A percentile compares a stretch with the other conserved stretches of the same genome.
These are phyloP conservation scores for Metarhizium brunneum DNA, from an alignment of 2,329 filamentous ascomycete species.

Conservation along the genomic window DNA sequence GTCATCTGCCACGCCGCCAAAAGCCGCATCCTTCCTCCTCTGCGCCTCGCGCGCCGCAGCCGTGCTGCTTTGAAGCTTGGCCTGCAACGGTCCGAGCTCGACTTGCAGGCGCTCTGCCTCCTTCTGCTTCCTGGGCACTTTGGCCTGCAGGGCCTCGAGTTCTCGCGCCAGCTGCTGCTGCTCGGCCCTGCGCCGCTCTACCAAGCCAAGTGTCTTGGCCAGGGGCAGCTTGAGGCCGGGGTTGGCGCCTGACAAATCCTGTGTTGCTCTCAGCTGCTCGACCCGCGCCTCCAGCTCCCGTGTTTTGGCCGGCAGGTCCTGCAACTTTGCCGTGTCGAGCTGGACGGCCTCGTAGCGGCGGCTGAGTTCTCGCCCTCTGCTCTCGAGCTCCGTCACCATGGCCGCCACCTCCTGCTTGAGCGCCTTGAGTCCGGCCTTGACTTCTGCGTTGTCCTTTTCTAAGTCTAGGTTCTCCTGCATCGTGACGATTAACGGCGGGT, in stretches of 20 bases:
- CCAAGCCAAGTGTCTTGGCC: constrained; percentile 43
- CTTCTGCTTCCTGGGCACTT: constrained; percentile 54
- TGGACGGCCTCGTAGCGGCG: constrained; percentile 41
- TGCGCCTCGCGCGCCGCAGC: constrained; percentile 63
- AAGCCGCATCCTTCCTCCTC: constrained; percentile 55
- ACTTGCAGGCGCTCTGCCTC: constrained; percentile 58
- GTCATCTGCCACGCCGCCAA: constrained; percentile 61
- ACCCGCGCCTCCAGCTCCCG: constrained; percentile 39
- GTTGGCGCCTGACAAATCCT: constrained; percentile 25
- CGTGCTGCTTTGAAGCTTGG: constrained; percentile 53
- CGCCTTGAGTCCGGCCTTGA: constrained; percentile 68
- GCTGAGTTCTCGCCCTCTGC: constrained; percentile 48
- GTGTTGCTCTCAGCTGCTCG: constrained; percentile 31
- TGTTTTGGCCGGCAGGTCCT: constrained; percentile 42
- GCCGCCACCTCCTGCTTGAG: constrained; percentile 71
- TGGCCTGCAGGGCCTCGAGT: constrained; percentile 52
- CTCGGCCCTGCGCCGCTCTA: constrained; percentile 41
- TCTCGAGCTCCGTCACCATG: constrained; percentile 65
- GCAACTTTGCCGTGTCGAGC: constrained; percentile 37
- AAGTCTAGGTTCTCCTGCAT: constrained; percentile 73
- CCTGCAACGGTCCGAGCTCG: constrained; percentile 61
- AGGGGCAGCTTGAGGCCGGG: constrained; percentile 46
- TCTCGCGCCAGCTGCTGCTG: constrained; percentile 51
- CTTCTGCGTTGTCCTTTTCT: constrained; percentile 56
- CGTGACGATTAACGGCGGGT: constrained; percentile 78